Evolutionary conservation across 2,329 filamentous ascomycete genomes (phyloP).

Genomic region (Scolecobasidium constrictum): DNA sequence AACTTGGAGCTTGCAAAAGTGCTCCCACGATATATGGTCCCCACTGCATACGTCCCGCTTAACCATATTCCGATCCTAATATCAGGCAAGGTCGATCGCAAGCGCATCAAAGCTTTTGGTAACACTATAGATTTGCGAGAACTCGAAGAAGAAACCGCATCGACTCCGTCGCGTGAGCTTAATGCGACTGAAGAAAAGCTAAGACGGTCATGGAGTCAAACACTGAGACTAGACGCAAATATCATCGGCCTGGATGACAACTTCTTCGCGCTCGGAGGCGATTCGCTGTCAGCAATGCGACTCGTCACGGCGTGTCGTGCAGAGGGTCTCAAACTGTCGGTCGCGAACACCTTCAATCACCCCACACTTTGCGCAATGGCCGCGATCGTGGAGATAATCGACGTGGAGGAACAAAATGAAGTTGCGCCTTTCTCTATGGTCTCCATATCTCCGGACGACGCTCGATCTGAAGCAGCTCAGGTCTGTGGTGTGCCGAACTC

Average conservation of each 20-base stretch:
- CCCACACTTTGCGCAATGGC: constrained; percentile 37
- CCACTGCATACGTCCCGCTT: constrained; percentile 32
- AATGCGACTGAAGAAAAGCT: constrained; percentile 5
- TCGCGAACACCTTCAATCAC: constrained; percentile 44
- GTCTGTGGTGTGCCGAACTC: constrained; percentile 18
- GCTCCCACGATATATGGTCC: constrained; percentile 27
- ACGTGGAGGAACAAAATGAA: constrained; percentile 15
- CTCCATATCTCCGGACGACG: constrained; percentile 18
- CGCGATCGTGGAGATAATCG: constrained; percentile 18
- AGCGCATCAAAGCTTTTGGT: constrained; percentile 14
- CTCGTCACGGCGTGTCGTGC: constrained; percentile 43
- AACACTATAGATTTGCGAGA: constrained; percentile 12
- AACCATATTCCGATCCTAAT: constrained; percentile 30
- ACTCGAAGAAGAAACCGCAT: constrained; percentile 5
- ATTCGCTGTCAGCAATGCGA: constrained; percentile 52
- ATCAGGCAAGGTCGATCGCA: constrained; percentile 30
- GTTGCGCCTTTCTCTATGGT: constrained; percentile 24
- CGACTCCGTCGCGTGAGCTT: background rate
- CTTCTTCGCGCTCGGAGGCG: constrained; percentile 51
- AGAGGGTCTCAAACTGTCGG: constrained; percentile 38
- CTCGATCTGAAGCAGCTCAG: constrained; percentile 25
- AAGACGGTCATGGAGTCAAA: constrained; percentile 9
- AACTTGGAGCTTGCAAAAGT: constrained; percentile 10
- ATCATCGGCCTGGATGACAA: constrained; percentile 44
- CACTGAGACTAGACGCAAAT: constrained; percentile 21